Conservation (phyloP, 2,329 filamentous ascomycete species). For the Beauveria asiatica region DNA sequence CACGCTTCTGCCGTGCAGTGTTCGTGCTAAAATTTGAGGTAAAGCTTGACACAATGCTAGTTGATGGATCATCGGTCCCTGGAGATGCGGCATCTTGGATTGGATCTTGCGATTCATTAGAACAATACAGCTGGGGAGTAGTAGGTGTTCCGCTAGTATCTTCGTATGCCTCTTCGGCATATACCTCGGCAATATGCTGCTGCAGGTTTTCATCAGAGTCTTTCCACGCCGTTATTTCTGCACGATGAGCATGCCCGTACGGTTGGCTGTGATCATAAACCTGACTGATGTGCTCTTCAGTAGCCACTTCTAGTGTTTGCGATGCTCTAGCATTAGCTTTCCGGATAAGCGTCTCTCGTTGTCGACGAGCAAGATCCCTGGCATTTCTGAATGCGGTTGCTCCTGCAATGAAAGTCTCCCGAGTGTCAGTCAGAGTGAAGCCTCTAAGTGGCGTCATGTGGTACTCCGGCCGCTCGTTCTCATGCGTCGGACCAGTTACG, state of each 20-base stretch:
- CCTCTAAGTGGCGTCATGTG: constrained; percentile 24
- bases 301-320: no score
- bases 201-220: no score
- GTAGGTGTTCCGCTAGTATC: not conserved
- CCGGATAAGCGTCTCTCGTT: constrained; percentile 27
- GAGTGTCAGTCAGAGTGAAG: no score
- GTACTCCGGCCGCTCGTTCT: constrained; percentile 28
- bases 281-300: no score
- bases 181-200: no score
- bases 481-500: constrained; percentile 21
- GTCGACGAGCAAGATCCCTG: constrained; percentile 25
- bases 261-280: no score
- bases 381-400: constrained; percentile 30
- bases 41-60: not conserved
- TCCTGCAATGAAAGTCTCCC: constrained; percentile 21
- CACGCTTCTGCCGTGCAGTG: no score
- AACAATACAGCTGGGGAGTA: not conserved
- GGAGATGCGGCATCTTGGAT: not conserved
- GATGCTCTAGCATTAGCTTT: constrained; percentile 19
- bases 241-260: not conserved
- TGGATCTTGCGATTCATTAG: not conserved
- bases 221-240: no score
- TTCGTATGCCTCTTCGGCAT: not conserved
- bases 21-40: not conserved
- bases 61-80: not conserved